Percentiles rank a stretch among this genome's conserved stretches.
These are phyloP conservation scores for Pestalotiopsis sp. DNA, from an alignment of 2,329 filamentous ascomycete genomes.

Conservation along the genomic window DNA sequence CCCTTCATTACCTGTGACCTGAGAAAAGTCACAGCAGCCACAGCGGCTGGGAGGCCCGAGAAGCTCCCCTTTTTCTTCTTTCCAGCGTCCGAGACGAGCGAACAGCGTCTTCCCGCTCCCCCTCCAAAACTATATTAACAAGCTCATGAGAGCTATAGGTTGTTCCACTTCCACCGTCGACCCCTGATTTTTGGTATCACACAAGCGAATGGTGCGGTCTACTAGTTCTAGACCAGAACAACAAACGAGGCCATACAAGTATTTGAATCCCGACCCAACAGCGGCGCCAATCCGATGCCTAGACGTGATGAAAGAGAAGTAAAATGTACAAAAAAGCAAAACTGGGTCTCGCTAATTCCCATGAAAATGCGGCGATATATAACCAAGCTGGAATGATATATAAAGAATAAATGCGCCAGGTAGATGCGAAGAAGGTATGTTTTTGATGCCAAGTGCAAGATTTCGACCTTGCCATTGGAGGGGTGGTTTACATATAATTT, in stretches of 20 bases:
- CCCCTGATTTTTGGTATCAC: constrained; percentile 7
- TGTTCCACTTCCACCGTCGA: not conserved
- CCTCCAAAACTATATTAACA: not conserved
- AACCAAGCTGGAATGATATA: constrained; percentile 1
- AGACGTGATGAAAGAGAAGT: not conserved
- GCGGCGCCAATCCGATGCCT: constrained; percentile 3
- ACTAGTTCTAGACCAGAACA: not conserved
- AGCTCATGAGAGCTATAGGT: not conserved
- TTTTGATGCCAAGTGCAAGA: not conserved
- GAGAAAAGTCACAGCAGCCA: not conserved
- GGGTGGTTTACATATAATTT: not conserved
- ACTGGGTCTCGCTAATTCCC: constrained; percentile 1
- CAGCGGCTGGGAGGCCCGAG: not conserved
- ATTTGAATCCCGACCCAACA: constrained; percentile 3
- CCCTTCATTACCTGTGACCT: not conserved
- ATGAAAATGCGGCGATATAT: not conserved
- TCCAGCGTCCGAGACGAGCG: not conserved
- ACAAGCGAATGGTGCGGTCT: constrained; percentile 2
- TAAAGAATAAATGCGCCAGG: constrained; percentile 1
- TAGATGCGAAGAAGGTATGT: constrained; percentile 1
- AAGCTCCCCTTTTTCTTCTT: not conserved
- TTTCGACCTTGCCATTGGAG: not conserved
- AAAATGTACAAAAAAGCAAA: constrained; percentile 7
- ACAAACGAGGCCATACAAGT: not conserved
- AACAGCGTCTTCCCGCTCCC: not conserved